These are phyloP conservation scores for Rubroboletus satanas DNA, from an alignment of 768 basidiomycete species.

Conservation along the genomic window DNA sequence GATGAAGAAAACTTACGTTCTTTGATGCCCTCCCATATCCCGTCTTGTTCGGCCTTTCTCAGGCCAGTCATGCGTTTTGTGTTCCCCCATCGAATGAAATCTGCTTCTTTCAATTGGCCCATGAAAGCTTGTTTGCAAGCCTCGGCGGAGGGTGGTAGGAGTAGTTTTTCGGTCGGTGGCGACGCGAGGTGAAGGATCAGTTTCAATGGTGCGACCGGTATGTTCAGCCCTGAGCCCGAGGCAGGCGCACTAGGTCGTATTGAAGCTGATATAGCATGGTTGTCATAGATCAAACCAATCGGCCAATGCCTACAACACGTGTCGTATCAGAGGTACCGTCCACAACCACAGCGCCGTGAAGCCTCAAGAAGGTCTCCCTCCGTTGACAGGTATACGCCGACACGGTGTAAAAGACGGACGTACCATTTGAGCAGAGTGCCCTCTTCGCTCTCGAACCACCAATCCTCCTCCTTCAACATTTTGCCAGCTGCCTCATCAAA, in stretches of 20 bases:
- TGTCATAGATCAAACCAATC: conserved; percentile 90
- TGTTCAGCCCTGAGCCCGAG: conserved; percentile 38
- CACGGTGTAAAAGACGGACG: conserved; percentile 23
- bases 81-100: conserved; percentile 96
- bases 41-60: conserved; percentile 89
- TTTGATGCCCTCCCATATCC: conserved; percentile 94
- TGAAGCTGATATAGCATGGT: conserved; percentile 62
- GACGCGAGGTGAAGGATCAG: conserved; percentile 83
- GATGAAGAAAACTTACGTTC: conserved; percentile 63
- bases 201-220: conserved; percentile 56
- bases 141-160: conserved; percentile 76
- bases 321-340: conserved; percentile 8
- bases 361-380: neutral
- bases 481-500: conserved; percentile 83
- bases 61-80: conserved; percentile 91
- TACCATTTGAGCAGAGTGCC: conserved; percentile 86
- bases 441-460: conserved; percentile 96
- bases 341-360: neutral
- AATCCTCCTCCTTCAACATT: conserved; percentile 78
- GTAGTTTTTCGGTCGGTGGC: conserved; percentile 82
- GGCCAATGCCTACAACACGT: conserved; percentile 87
- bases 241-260: conserved; percentile 40
- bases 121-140: conserved; percentile 92
- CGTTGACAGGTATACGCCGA: neutral
- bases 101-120: conserved; percentile 94